These are phyloP conservation scores for Xerocomus potaroensis DNA, from an alignment of 768 basidiomycete species.

Conservation along the genomic window DNA sequence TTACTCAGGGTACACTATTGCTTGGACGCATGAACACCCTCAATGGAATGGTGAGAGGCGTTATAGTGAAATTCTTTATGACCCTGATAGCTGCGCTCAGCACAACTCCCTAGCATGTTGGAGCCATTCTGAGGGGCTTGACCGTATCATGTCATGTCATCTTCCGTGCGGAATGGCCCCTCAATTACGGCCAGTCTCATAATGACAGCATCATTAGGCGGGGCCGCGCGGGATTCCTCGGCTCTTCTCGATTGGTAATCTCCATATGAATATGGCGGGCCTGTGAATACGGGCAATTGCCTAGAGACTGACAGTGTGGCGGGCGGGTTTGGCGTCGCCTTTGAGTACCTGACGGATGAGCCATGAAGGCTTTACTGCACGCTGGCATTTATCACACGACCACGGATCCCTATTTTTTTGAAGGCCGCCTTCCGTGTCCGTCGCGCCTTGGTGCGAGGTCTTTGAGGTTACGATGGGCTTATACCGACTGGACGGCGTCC, in stretches of 20 bases:
- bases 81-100: too few species aligned
- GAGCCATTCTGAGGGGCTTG: neutral
- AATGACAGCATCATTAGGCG: neutral
- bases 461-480: neutral
- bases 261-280: neutral
- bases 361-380: too few species aligned
- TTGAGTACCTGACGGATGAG: neutral
- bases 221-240: neutral
- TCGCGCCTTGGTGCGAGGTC: neutral
- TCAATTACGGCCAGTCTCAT: neutral
- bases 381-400: too few species aligned
- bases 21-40: neutral
- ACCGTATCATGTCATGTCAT: neutral
- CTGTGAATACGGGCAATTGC: too few species aligned
- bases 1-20: neutral
- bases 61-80: neutral
- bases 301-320: too few species aligned
- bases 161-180: neutral
- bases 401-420: too few species aligned
- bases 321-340: too few species aligned
- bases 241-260: neutral
- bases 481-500: neutral
- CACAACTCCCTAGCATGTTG: too few species aligned
- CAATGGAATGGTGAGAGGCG: neutral
- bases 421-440: too few species aligned